Evolutionary conservation across 2,329 filamentous ascomycete species (phyloP).

Genomic region (Botrytis medusae): DNA sequence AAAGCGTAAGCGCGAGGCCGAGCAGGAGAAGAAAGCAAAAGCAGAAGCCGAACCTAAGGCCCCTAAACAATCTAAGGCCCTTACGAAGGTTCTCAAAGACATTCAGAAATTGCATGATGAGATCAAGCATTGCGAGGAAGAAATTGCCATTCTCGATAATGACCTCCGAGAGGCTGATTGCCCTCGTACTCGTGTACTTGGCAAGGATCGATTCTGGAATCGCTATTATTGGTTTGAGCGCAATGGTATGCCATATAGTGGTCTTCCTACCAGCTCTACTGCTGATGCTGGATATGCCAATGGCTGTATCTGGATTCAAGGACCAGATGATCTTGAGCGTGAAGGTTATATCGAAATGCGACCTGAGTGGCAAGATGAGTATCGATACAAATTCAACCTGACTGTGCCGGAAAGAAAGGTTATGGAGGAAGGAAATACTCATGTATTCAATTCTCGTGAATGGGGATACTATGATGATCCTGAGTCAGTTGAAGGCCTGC

Average conservation of each 20-base stretch:
- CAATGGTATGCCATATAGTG: conserved; percentile 95
- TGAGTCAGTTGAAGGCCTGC: conserved; percentile 72
- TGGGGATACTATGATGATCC: conserved; percentile 92
- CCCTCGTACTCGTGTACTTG: conserved; percentile 82
- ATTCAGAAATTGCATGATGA: conserved; percentile 83
- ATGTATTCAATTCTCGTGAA: conserved; percentile 72
- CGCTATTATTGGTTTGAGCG: conserved; percentile 99
- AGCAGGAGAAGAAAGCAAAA: conserved; percentile 65
- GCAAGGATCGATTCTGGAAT: conserved; percentile 97
- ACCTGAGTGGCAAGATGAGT: conserved; percentile 69
- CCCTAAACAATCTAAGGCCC: conserved; percentile 81
- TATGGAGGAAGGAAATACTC: conserved; percentile 79
- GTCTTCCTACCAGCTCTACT: conserved; percentile 84
- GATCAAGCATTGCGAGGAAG: conserved; percentile 78
- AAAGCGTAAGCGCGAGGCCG: conserved; percentile 74
- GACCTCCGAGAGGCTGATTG: conserved; percentile 93
- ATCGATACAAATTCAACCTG: conserved; percentile 74
- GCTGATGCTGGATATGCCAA: conserved; percentile 87
- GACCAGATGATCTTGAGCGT: conserved; percentile 84
- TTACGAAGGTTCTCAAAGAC: conserved; percentile 81
- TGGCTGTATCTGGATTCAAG: conserved; percentile 93
- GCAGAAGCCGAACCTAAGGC: conserved; percentile 57
- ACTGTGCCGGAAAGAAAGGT: conserved; percentile 84
- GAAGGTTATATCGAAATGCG: conserved; percentile 81
- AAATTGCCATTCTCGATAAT: conserved; percentile 83